Base-by-base conservation (phyloP, 768 basidiomycete species). In the Termitomyces sp. region DNA sequence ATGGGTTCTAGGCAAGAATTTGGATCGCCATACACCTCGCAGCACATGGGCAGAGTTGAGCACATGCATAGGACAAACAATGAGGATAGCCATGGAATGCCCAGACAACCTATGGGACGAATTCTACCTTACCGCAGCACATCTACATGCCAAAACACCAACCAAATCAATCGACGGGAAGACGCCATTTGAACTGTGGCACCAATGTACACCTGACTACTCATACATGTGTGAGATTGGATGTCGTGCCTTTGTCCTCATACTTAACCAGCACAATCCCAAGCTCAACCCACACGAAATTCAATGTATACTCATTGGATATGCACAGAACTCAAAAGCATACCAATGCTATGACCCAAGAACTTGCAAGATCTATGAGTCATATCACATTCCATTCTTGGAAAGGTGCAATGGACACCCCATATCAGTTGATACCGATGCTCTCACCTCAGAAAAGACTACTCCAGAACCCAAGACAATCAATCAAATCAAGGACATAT, bases 21-120 rank as follows among this genome's bases (percentile, higher is more conserved):
- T 3, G 24, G 46, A 15, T 22, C 46, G 13, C 24, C 46, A 1
- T 48, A 48, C 22, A 48, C 22, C 0, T 75, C 72, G 7, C 70
- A 67, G 0, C 73, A 78, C 16, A 78, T 74, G 55, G 73, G 77
- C 1, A 56, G 65, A 9, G 75, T 73, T 1, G 72, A 79, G 59
- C 63, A 68, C 0, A 51, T 72, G 20, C 74, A 79, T 50, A 57
- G 67, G 22, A 76, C 71, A 61, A 0, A 60, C 75, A 0, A 76
- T 76, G 71, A 57, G 65, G 0, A 16, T 73, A 22, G 65, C 67
- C 0, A 52, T 62, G 13, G 42, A 65, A 9, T 57, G 69, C 1
- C 74, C 73, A 0, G 28, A 61, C 0, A 67, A 68, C 44, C 55
- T 65, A 0, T 76, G 75, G 73, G 68, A 71, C 2, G 67, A 75